Conservation (phyloP, 495 filamentous ascomycete genomes). For the Aspergillus wentii region DNA sequence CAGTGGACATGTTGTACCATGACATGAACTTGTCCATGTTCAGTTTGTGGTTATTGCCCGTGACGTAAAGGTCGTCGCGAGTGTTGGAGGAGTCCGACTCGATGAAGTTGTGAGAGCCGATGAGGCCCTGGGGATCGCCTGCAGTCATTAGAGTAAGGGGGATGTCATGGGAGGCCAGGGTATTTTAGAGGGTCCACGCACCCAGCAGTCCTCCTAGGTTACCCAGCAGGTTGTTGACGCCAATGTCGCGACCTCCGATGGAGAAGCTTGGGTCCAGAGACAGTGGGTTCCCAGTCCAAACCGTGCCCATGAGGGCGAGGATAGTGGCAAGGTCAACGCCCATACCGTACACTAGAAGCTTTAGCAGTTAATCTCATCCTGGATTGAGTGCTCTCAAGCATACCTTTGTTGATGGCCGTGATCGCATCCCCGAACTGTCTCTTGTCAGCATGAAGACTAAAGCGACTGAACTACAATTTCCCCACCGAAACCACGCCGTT, state of each 20-base stretch:
- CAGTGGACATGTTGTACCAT: constrained; percentile 30
- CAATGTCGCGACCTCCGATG: constrained; percentile 26
- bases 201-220: constrained; percentile 24
- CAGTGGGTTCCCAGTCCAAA: constrained; percentile 43
- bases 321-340: constrained; percentile 45
- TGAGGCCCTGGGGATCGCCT: constrained; percentile 40
- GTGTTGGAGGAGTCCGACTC: constrained; percentile 54
- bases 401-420: constrained; percentile 27
- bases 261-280: constrained; percentile 36
- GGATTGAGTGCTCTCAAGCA: neutral
- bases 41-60: constrained; percentile 35
- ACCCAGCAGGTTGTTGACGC: constrained; percentile 26
- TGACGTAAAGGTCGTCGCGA: constrained; percentile 46
- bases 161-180: too few species aligned
- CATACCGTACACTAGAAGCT: constrained; percentile 41
- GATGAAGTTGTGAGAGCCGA: constrained; percentile 51
- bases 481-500: constrained; percentile 40
- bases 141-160: neutral
- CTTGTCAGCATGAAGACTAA: constrained; percentile 25
- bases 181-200: too few species aligned
- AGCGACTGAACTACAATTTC: neutral
- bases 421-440: constrained; percentile 20
- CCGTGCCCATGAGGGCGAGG: constrained; percentile 45
- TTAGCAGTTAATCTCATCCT: neutral
- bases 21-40: constrained; percentile 39